Evolutionary conservation across 1,284 basidiomycete species (phyloP).

Genomic region (Cryptococcus sp.): DNA sequence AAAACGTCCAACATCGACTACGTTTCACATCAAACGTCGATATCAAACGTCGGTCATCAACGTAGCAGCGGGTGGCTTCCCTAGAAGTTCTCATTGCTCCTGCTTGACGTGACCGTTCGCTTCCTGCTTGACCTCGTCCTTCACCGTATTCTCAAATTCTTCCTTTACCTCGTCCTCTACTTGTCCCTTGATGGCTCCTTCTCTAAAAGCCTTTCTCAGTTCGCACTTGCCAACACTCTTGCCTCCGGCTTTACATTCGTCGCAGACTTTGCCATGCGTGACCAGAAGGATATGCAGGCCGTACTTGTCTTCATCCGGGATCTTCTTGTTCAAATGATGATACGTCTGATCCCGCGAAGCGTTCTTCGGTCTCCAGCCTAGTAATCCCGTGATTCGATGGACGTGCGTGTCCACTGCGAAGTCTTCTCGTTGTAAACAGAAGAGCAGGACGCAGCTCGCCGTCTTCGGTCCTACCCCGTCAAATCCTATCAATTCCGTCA

Average conservation of each 20-base stretch:
- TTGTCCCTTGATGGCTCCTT: slow-evolving; percentile 1
- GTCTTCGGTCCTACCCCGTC: slow-evolving; percentile 76
- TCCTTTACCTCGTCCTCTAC: slow-evolving; percentile 6
- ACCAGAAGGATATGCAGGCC: slow-evolving; percentile 71
- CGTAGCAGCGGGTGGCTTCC: too few relatives aligned
- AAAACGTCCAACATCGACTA: too few relatives aligned
- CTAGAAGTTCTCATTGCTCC: neutral
- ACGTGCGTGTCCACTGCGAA: slow-evolving; percentile 76
- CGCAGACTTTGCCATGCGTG: slow-evolving; percentile 57
- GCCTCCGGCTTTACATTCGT: slow-evolving; percentile 34
- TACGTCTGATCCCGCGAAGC: slow-evolving; percentile 68
- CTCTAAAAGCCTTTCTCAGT: slow-evolving; percentile 25
- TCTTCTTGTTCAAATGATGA: slow-evolving; percentile 66
- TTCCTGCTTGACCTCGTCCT: slow-evolving; percentile 10
- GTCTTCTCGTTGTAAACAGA: slow-evolving; percentile 68
- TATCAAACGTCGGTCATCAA: too few relatives aligned
- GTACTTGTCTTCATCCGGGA: slow-evolving; percentile 68
- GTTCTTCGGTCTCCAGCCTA: slow-evolving; percentile 70
- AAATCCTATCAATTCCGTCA: slow-evolving; percentile 68
- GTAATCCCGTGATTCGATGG: slow-evolving; percentile 63
- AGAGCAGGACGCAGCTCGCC: slow-evolving; percentile 73
- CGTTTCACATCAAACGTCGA: too few relatives aligned
- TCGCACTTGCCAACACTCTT: slow-evolving; percentile 22
- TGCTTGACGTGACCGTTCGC: slow-evolving; percentile 1
- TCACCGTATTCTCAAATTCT: slow-evolving; percentile 6